Base-by-base conservation (phyloP, 208 protist genomes). In the Leishmania major region DNA sequence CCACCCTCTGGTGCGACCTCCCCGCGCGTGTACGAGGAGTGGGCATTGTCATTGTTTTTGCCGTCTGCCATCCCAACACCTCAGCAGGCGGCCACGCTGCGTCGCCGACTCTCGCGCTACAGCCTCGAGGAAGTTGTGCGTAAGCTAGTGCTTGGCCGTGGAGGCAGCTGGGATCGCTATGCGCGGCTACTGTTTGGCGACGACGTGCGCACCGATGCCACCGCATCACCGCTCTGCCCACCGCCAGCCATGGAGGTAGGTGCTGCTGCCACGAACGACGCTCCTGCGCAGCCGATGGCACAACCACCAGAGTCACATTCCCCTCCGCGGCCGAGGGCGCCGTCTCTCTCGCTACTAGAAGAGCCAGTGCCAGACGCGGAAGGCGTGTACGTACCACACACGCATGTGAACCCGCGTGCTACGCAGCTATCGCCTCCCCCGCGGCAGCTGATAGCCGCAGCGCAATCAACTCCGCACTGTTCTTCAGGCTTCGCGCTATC, bases 91-190 rank as follows among this genome's bases (percentile, higher is more conserved):
- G 74, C 77, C 25, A 80, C 70, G 73, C 73, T 86, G 83, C 83
- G 78, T 4, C 83, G 78, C 6, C 78, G 83, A 22, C 59, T 82
- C 11, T 82, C 73, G 2, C 73, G 78, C 40, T 86, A 86, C 78
- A 57, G 28, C 35, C 73, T 86, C 37, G n/a, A 6, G 4, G 83
- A 86, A 47, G 10, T 86, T 45, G 78, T 81, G 83, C 83, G 83
- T 0, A 76, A 55, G 31, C 53, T 86, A 17, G 83, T 86, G 73
- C 83, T 86, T 40, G 83, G 83, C 64, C 83, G 83, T 13, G 83
- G 83, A 40, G 83, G 83, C 17, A 13, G 45, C 4, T 67, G 70
- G 83, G 5, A 11, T 57, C 74, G 11, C 45, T 86, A 82, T 51
- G 73, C 77, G 7, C 22, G 17, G 72, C 37, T 86, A 35, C 35